These are phyloP conservation scores for Ceratocystis papillata DNA, from an alignment of 2,329 filamentous ascomycete genomes.

Conservation along the genomic window DNA sequence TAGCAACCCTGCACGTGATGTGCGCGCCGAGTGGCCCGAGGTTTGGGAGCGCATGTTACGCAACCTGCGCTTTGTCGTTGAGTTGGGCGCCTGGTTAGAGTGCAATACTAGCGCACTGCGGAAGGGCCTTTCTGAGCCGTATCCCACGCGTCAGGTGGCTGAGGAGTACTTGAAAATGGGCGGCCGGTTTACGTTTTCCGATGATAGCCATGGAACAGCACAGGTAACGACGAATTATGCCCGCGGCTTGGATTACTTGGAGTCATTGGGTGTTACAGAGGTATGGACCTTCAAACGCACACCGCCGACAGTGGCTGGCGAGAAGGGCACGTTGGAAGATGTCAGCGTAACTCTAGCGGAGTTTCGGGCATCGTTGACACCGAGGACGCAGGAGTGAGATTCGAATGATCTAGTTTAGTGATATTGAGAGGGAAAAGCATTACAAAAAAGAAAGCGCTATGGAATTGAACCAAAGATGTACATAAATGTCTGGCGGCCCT, in stretches of 20 bases:
- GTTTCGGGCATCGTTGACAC: conserved; percentile 32
- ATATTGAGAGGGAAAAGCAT: conserved; percentile 7
- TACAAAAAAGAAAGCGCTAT: background rate
- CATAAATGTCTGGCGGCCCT: background rate
- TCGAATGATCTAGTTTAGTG: background rate
- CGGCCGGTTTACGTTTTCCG: conserved; percentile 79
- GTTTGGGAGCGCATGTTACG: conserved; percentile 67
- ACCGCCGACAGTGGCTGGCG: conserved; percentile 27
- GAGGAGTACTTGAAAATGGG: conserved; percentile 60
- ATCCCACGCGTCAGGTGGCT: conserved; percentile 70
- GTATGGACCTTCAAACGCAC: conserved; percentile 47
- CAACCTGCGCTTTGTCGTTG: conserved; percentile 60
- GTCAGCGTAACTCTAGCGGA: conserved; percentile 36
- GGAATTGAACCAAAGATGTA: conserved; percentile 3
- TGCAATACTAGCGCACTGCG: conserved; percentile 77
- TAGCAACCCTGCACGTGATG: conserved; percentile 51
- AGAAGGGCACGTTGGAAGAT: conserved; percentile 35
- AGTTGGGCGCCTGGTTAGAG: conserved; percentile 75
- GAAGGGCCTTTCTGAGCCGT: conserved; percentile 84
- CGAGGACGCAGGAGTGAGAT: background rate
- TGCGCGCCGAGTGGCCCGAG: conserved; percentile 41
- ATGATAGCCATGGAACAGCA: conserved; percentile 82
- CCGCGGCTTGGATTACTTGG: conserved; percentile 58
- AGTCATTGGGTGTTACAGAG: conserved; percentile 51
- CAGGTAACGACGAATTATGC: conserved; percentile 81